Base-by-base conservation (phyloP, 352 stramenopile genomes). In the Globisporangium splendens region DNA sequence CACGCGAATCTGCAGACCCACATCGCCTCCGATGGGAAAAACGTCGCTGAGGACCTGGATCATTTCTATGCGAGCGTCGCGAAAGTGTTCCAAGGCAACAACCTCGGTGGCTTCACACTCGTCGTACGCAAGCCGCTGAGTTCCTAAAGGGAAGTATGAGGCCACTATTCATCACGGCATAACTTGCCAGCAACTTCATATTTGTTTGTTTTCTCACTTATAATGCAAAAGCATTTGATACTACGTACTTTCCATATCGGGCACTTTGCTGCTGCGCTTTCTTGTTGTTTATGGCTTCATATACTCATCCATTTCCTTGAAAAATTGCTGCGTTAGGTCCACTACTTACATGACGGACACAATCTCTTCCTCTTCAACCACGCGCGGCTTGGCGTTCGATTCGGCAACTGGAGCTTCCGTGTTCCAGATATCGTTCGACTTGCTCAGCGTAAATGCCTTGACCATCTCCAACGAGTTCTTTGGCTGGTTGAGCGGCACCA, bases 401-500 rank as follows among this genome's bases (percentile, higher is more conserved):
- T 53, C 39, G 17, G 22, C 48, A 28, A 71, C 73, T 64, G 31
- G 13, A 12, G 20, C 22, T 21, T 44, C 13, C 33, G 10, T 48
- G 38, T 51, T 46, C 64, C 58, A 59, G 11, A 66, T 46, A 15
- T 65, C 64, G 12, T 62, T 22, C 70, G 77, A 63, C 17, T 75
- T 69, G 46, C 57, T 56, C 48, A 75, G 46, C 42, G 88, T 89
- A 65, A 98, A 98, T 41, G 78, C 79, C 58, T 96, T 93, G 33
- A 99, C 81, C 92, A 99, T 95, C n/a, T 73, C 78, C n/a, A 98
- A 66, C 28, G 94, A 84, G 61, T 89, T 90, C 65, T 96, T 86
- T 3, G 96, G 96, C 72, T 99, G 91, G 77, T 99, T 89, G 8
- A 90, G 65, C 28, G 95, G 95, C 31, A 98, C 95, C 95, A 99